These are phyloP conservation scores for Chrysopogon serrulatus DNA, from an alignment of 176 grass and related monocot species.

Conservation along the genomic window DNA sequence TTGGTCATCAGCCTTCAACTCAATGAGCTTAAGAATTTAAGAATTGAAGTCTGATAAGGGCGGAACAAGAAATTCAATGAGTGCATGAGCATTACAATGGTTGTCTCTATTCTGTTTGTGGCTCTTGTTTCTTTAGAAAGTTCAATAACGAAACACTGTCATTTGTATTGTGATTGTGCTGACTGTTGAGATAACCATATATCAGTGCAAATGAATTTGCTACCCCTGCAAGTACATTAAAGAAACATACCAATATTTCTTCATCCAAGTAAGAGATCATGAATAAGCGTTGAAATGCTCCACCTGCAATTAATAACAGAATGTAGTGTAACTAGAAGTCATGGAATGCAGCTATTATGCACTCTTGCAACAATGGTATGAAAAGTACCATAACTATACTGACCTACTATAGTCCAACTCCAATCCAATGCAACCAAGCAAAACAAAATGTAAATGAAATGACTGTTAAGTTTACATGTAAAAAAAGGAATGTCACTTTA, in stretches of 20 bases:
- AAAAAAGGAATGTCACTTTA: not conserved
- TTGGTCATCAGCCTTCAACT: not conserved
- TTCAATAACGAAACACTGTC: not conserved
- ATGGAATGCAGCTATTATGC: not conserved
- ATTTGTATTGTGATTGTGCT: not conserved
- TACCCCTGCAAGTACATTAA: not conserved
- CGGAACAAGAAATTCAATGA: constrained; percentile 9
- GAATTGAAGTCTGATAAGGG: not conserved
- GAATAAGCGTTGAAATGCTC: constrained; percentile 76
- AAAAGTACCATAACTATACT: constrained; percentile 1
- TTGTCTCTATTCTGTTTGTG: not conserved
- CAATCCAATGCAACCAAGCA: not conserved
- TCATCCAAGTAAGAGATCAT: constrained; percentile 99
- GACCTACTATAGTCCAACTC: not conserved
- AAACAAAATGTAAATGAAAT: not conserved
- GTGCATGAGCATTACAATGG: not conserved
- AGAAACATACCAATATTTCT: constrained; percentile 89
- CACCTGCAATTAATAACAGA: constrained; percentile 38
- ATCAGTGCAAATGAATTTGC: not conserved
- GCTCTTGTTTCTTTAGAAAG: not conserved
- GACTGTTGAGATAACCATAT: not conserved
- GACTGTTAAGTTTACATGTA: not conserved
- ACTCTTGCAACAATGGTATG: not conserved
- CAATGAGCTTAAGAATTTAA: not conserved
- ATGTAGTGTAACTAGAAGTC: not conserved